Evolutionary conservation across 1,284 basidiomycete species (phyloP).

Genomic region (Leccinum laetum): DNA sequence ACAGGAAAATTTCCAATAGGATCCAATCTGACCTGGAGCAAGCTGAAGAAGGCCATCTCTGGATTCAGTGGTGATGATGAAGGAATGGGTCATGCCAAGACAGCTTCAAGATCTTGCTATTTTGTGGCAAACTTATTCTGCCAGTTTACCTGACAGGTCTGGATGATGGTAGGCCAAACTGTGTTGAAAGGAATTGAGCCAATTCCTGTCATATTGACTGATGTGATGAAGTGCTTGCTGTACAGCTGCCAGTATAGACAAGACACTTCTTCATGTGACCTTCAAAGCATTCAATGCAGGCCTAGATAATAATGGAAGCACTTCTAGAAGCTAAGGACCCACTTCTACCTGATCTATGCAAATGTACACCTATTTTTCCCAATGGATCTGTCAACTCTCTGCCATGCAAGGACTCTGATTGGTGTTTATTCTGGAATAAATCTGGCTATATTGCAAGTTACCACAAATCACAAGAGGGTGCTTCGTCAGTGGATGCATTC

Average conservation of each 20-base stretch:
- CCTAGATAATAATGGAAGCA: neutral
- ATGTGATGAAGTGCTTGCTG: constrained; percentile 15
- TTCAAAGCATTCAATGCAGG: constrained; percentile 10
- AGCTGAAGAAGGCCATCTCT: constrained; percentile 2
- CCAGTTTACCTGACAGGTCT: constrained; percentile 9
- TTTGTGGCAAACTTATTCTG: neutral
- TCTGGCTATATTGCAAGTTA: no score
- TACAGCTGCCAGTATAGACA: constrained; percentile 5
- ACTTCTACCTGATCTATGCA: neutral
- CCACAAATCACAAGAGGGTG: no score
- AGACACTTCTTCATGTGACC: neutral
- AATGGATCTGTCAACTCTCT: no score
- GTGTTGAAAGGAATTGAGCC: constrained; percentile 8
- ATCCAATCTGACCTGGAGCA: constrained; percentile 1
- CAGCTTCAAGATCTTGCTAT: neutral
- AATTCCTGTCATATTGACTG: neutral
- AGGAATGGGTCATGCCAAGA: constrained; percentile 4
- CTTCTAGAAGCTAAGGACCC: neutral
- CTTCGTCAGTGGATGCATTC: no score
- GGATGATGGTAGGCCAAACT: constrained; percentile 6
- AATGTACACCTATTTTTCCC: constrained; percentile 6
- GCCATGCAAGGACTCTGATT: neutral
- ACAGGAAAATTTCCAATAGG: constrained; percentile 6
- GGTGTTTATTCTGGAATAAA: neutral
- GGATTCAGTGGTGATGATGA: neutral